A percentile compares a stretch with the other conserved stretches of the same genome.
phyloP scores from a whole-genome alignment of 441 rosid genomes.

The Populus hybrid region DNA sequence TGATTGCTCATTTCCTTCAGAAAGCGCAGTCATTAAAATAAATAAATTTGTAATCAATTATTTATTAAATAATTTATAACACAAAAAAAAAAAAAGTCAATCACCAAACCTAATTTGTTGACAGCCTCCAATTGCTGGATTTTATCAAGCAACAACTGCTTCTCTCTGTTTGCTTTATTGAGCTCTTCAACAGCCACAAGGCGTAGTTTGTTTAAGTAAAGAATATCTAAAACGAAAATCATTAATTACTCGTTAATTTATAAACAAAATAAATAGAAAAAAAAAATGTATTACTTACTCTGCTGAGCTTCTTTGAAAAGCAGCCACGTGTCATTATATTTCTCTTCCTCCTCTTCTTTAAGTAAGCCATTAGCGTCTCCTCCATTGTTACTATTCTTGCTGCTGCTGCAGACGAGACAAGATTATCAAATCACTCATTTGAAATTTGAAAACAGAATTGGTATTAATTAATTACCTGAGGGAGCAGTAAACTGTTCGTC shows the following conservation, averaged over 20 bases:
- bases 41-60: not conserved
- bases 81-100: not conserved
- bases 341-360: constrained; percentile 26
- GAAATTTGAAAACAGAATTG: not conserved
- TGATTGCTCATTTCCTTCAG: constrained; percentile 47
- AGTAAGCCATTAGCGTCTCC: constrained; percentile 31
- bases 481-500: constrained; percentile 23
- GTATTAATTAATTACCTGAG: constrained; percentile 16
- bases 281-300: constrained; percentile 31
- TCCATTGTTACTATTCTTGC: constrained; percentile 32
- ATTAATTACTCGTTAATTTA: not conserved
- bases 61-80: not conserved
- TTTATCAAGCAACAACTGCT: constrained; percentile 43
- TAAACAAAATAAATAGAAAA: not conserved
- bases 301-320: constrained; percentile 74
- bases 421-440: not conserved
- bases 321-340: constrained; percentile 50
- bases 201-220: constrained; percentile 65
- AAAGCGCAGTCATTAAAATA: constrained; percentile 7
- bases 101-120: constrained; percentile 35
- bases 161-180: constrained; percentile 47
- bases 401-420: not conserved
- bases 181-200: constrained; percentile 60
- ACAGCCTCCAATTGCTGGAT: constrained; percentile 44
- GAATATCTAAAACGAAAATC: constrained; percentile 44